Percentiles rank a stretch among this genome's conserved stretches.
phyloP scores from a whole-genome alignment of 352 stramenopile genomes.

The Globisporangium mamillatum region DNA sequence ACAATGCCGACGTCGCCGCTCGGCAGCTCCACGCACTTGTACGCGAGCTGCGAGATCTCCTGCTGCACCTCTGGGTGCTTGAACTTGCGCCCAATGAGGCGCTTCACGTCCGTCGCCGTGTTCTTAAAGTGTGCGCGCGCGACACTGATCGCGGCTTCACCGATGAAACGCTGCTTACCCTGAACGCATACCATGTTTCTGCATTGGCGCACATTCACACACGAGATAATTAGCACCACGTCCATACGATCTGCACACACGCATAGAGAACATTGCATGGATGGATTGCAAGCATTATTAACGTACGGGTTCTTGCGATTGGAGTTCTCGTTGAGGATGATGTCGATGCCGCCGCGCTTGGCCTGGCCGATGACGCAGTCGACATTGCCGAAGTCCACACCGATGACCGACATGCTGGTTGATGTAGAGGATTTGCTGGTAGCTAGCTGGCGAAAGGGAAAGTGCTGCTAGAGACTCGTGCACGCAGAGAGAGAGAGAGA shows the following conservation, averaged over 20 bases:
- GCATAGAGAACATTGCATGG: neutral
- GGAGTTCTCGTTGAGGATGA: constrained; percentile 99
- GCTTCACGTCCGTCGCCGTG: constrained; percentile 96
- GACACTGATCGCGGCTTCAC: constrained; percentile 88
- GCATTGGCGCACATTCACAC: neutral
- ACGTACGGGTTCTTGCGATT: constrained; percentile 97
- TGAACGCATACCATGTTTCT: constrained; percentile 86
- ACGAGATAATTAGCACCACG: neutral
- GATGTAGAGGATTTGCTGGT: neutral
- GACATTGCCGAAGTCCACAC: constrained; percentile 96
- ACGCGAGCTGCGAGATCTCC: constrained; percentile 93
- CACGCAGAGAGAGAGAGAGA: neutral
- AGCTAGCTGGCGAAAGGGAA: constrained; percentile 11
- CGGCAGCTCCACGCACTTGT: constrained; percentile 87
- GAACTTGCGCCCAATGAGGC: constrained; percentile 96
- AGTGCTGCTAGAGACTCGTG: neutral
- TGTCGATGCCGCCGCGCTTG: constrained; percentile 96
- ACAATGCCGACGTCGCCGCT: constrained; percentile 89
- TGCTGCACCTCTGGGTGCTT: constrained; percentile 94
- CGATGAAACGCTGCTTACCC: constrained; percentile 93
- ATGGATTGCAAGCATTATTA: neutral
- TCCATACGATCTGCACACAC: neutral
- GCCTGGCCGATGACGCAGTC: constrained; percentile 96
- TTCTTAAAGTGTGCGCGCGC: constrained; percentile 97
- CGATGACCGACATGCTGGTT: constrained; percentile 93